Percentiles rank a stretch among this genome's conserved stretches.
phyloP scores from a whole-genome alignment of 75 land plant species.

The Cunninghamia lanceolata region DNA sequence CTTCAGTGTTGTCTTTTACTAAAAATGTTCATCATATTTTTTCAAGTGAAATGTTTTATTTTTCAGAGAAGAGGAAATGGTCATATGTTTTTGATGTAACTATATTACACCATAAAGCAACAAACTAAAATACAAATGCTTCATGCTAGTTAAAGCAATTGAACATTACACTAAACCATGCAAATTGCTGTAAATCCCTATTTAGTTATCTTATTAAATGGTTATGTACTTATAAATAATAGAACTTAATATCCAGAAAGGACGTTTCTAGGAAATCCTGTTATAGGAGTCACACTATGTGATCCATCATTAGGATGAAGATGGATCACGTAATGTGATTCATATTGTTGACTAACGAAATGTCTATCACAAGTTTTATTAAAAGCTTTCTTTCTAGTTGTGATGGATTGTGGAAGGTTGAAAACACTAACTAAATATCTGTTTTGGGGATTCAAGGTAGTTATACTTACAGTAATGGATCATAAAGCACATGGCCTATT shows the following conservation, averaged over 20 bases:
- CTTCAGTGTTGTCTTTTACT: background rate
- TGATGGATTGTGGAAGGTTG: background rate
- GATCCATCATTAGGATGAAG: background rate
- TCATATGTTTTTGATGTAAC: background rate
- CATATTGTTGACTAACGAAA: background rate
- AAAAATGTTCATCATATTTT: slow-evolving; percentile 1
- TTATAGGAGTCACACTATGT: background rate
- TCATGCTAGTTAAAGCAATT: background rate
- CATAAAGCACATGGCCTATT: background rate
- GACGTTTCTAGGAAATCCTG: background rate
- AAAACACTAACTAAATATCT: background rate
- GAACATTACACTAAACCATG: background rate
- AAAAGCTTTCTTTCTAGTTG: too few species aligned
- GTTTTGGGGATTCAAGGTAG: background rate
- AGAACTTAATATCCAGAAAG: background rate
- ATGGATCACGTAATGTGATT: background rate
- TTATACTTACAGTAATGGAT: background rate
- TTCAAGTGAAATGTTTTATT: background rate
- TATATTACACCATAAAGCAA: background rate
- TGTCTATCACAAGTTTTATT: too few species aligned
- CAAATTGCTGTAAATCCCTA: background rate
- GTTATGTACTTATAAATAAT: background rate
- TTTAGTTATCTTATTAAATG: background rate
- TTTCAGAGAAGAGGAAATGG: background rate
- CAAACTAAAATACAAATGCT: background rate